These are phyloP conservation scores for Meyerozyma carpophila DNA, from an alignment of 1,139 yeast species.

Conservation along the genomic window DNA sequence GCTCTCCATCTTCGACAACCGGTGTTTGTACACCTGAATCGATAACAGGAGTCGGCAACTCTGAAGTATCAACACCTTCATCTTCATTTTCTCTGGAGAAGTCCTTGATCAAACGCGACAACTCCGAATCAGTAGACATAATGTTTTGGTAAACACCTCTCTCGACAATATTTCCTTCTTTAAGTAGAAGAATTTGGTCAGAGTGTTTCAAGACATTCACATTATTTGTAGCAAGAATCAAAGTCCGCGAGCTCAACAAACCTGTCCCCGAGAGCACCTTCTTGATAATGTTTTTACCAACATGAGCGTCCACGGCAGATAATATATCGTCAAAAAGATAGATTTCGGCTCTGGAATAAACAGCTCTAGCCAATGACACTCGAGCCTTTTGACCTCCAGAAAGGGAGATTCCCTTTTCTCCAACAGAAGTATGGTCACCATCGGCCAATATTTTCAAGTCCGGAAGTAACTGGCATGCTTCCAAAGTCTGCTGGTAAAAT, in stretches of 20 bases:
- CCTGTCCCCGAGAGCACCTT: conserved; percentile 18
- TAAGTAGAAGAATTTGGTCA: conserved; percentile 26
- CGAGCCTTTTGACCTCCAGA: conserved; percentile 25
- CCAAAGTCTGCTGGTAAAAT: conserved; percentile 15
- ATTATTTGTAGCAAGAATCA: conserved; percentile 25
- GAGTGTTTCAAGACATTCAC: conserved; percentile 25
- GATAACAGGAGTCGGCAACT: neutral
- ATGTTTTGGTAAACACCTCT: conserved; percentile 27
- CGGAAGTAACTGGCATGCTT: conserved; percentile 17
- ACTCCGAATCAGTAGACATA: conserved; percentile 14
- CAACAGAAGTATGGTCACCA: conserved; percentile 20
- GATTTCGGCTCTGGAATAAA: conserved; percentile 19
- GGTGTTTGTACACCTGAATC: neutral
- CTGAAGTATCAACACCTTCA: conserved; percentile 4
- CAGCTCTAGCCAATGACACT: conserved; percentile 22
- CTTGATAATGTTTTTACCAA: conserved; percentile 19
- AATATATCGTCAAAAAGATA: conserved; percentile 19
- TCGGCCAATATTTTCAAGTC: conserved; percentile 19
- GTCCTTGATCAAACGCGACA: conserved; percentile 21
- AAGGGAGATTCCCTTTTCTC: conserved; percentile 23
- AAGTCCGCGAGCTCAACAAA: conserved; percentile 21
- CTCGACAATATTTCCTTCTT: conserved; percentile 19
- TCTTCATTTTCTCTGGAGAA: conserved; percentile 16
- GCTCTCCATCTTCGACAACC: neutral
- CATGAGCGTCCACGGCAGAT: conserved; percentile 23